phyloP scores from a whole-genome alignment of 2,329 filamentous ascomycete species.

The Tolypocladium paradoxum region DNA sequence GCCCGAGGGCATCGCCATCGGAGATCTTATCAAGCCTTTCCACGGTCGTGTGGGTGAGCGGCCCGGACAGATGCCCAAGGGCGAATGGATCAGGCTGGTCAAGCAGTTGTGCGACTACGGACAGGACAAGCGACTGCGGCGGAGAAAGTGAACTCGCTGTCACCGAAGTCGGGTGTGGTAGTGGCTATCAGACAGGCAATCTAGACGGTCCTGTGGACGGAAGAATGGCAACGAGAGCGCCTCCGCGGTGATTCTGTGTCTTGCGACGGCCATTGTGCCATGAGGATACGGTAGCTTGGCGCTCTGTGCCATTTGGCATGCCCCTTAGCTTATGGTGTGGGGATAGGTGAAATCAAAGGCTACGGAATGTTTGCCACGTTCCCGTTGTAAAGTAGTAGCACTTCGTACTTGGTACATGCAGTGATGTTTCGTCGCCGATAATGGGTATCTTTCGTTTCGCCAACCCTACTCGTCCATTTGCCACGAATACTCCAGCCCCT shows the following conservation, averaged over 20 bases:
- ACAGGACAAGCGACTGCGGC: slow-evolving; percentile 40
- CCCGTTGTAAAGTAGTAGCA: background rate
- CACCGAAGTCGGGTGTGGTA: too few relatives aligned
- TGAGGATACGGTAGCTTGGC: background rate
- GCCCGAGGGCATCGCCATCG: slow-evolving; percentile 42
- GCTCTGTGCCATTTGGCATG: background rate
- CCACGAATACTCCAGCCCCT: slow-evolving; percentile 83
- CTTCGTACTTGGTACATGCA: background rate
- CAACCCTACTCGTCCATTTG: slow-evolving; percentile 74
- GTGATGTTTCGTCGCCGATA: background rate
- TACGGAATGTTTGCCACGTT: background rate
- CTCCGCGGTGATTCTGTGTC: background rate
- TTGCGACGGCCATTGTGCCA: background rate
- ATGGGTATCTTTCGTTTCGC: slow-evolving; percentile 11
- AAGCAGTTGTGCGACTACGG: slow-evolving; percentile 43
- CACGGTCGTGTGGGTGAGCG: slow-evolving; percentile 39
- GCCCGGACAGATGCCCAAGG: slow-evolving; percentile 38
- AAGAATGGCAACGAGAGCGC: background rate
- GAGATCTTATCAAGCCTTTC: slow-evolving; percentile 43
- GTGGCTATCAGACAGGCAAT: background rate
- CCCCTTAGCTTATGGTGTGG: background rate
- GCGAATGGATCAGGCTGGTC: slow-evolving; percentile 49
- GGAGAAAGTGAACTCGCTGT: slow-evolving; percentile 19
- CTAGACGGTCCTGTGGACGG: background rate
- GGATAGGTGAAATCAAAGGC: background rate